A percentile compares a stretch with the other conserved stretches of the same genome.
Evolutionary conservation across 2,329 filamentous ascomycete species (phyloP).

Genomic region (Monilinia fructigena): DNA sequence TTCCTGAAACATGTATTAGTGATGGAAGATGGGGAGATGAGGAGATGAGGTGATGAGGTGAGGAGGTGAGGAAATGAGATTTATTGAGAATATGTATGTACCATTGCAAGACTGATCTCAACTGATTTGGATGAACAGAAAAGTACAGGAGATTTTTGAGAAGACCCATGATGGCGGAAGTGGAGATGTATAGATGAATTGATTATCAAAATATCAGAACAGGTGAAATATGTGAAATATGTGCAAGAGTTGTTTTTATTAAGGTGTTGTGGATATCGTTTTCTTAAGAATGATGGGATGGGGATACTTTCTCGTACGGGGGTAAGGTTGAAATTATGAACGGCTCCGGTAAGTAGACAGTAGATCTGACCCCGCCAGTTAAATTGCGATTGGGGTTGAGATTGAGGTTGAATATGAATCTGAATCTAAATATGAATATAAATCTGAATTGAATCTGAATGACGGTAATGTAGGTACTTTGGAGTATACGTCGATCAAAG

Average conservation of each 20-base stretch:
- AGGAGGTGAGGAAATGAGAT: background rate
- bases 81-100: constrained; percentile 42
- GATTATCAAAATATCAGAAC: background rate
- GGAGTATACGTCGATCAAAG: too few species aligned
- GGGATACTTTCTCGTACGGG: background rate
- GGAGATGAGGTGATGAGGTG: background rate
- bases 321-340: background rate
- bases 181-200: constrained; percentile 1
- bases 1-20: constrained; percentile 60
- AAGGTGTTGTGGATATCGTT: constrained; percentile 7
- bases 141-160: constrained; percentile 63
- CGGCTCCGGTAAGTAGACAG: background rate
- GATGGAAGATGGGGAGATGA: background rate
- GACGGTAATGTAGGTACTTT: too few species aligned
- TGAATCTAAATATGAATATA: too few species aligned
- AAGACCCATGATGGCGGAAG: constrained; percentile 51
- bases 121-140: constrained; percentile 70
- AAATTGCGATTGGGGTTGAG: background rate
- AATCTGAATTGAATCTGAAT: background rate
- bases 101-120: constrained; percentile 88
- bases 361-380: background rate
- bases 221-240: background rate
- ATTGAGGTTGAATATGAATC: background rate
- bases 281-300: background rate
- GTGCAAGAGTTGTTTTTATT: background rate